These are phyloP conservation scores for Eutrema heterophyllum DNA, from an alignment of 345 rosid species.

Conservation along the genomic window DNA sequence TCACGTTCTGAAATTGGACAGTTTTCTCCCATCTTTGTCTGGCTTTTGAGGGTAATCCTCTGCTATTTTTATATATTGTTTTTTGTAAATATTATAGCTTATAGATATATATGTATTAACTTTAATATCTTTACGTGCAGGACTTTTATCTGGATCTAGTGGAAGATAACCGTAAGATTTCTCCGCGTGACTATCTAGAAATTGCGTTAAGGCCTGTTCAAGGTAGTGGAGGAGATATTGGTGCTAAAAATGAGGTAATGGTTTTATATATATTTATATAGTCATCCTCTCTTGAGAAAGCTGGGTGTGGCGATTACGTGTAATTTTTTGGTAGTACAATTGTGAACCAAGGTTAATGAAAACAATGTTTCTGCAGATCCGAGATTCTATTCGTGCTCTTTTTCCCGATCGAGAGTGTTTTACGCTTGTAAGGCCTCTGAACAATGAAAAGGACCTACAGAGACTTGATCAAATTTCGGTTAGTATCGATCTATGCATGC, in stretches of 20 bases:
- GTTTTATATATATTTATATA: not conserved
- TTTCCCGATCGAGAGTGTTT: constrained; percentile 98
- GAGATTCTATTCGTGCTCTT: constrained; percentile 86
- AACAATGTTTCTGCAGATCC: constrained; percentile 44
- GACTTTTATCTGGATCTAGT: constrained; percentile 88
- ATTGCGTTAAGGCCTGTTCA: constrained; percentile 84
- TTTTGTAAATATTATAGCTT: not conserved
- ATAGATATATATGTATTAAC: not conserved
- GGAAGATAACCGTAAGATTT: constrained; percentile 79
- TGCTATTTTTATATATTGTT: not conserved
- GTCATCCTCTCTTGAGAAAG: not conserved
- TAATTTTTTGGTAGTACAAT: not conserved
- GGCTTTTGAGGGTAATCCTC: constrained; percentile 86
- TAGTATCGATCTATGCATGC: constrained; percentile 28
- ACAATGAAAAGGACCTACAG: constrained; percentile 83
- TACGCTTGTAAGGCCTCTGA: constrained; percentile 87
- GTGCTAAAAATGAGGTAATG: constrained; percentile 88
- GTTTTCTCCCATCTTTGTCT: constrained; percentile 95
- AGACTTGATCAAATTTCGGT: constrained; percentile 83
- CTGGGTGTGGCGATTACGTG: not conserved
- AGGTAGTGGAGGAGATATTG: constrained; percentile 75
- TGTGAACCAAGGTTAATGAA: not conserved
- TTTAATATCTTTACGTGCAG: constrained; percentile 38
- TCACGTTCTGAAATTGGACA: constrained; percentile 86
- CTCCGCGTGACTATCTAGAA: constrained; percentile 95